A percentile compares a stretch with the other conserved stretches of the same genome.
Conservation (phyloP, 208 protist species). For the Trypanosoma congolense region DNA sequence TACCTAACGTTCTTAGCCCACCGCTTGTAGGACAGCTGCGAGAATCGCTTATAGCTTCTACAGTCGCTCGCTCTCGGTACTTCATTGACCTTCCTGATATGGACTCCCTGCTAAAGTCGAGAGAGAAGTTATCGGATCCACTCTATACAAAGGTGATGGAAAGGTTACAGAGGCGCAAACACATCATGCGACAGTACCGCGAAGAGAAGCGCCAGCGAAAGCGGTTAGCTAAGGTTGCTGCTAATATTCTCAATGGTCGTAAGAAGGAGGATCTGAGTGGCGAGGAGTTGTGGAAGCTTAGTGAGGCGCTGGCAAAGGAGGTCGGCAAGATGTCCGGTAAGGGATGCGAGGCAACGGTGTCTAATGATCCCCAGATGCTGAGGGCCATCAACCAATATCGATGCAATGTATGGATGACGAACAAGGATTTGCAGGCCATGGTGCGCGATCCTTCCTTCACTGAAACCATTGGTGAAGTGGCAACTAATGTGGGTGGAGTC, state of each 20-base stretch:
- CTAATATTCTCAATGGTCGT: slow-evolving; percentile 47
- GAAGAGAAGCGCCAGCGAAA: slow-evolving; percentile 31
- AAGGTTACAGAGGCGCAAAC: slow-evolving; percentile 54
- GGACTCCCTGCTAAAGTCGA: slow-evolving; percentile 50
- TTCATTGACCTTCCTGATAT: slow-evolving; percentile 69
- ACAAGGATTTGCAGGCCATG: slow-evolving; percentile 26
- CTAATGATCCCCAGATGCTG: slow-evolving; percentile 74
- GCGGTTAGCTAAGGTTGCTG: slow-evolving; percentile 21
- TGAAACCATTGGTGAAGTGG: slow-evolving; percentile 26
- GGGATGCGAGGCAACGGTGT: slow-evolving; percentile 62
- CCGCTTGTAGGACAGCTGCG: slow-evolving; percentile 37
- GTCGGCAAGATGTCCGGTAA: slow-evolving; percentile 34
- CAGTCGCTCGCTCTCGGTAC: slow-evolving; percentile 37
- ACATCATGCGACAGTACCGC: slow-evolving; percentile 47
- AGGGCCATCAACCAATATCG: slow-evolving; percentile 76
- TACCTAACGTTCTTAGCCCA: slow-evolving; percentile 36
- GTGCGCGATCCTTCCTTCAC: slow-evolving; percentile 33
- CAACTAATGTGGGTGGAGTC: slow-evolving; percentile 66
- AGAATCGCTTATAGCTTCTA: slow-evolving; percentile 33
- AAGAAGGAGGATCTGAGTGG: slow-evolving; percentile 42
- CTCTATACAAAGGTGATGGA: slow-evolving; percentile 39
- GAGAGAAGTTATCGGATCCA: slow-evolving; percentile 42
- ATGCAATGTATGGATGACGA: slow-evolving; percentile 87
- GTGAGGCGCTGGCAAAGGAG: slow-evolving; percentile 40
- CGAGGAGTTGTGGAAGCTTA: slow-evolving; percentile 74